Percentiles rank a stretch among this genome's conserved stretches.
These are phyloP conservation scores for Candida ponderosae DNA, from an alignment of 805 yeast species.

Conservation along the genomic window DNA sequence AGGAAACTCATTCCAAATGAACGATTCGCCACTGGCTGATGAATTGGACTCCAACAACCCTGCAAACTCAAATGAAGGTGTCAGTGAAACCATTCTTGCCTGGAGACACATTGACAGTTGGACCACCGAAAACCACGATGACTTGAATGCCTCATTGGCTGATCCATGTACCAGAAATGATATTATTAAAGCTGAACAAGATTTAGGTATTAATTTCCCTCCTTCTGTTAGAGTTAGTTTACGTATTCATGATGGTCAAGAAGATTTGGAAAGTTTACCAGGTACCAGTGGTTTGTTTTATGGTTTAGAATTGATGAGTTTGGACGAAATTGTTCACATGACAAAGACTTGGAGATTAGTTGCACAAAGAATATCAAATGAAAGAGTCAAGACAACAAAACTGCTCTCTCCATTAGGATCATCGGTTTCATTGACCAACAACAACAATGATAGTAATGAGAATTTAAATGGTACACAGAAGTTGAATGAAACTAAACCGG, in stretches of 20 bases:
- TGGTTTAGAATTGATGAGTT: conserved; percentile 71
- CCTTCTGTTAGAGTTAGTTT: conserved; percentile 74
- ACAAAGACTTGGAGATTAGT: conserved; percentile 82
- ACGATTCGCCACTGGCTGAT: conserved; percentile 26
- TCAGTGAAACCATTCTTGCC: conserved; percentile 66
- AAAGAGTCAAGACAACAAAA: conserved; percentile 17
- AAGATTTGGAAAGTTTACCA: conserved; percentile 61
- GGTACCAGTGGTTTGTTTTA: conserved; percentile 68
- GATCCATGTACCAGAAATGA: conserved; percentile 78
- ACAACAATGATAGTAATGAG: conserved; percentile 10
- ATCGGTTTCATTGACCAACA: conserved; percentile 11
- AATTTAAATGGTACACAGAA: conserved; percentile 12
- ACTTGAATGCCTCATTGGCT: conserved; percentile 68
- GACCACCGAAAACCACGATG: conserved; percentile 74
- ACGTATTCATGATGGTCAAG: conserved; percentile 88
- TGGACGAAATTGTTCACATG: conserved; percentile 76
- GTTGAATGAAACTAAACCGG: conserved; percentile 21
- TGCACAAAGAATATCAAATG: conserved; percentile 32
- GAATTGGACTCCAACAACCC: conserved; percentile 28
- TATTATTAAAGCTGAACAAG: conserved; percentile 75
- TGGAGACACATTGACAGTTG: conserved; percentile 89
- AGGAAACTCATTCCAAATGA: conserved; percentile 12
- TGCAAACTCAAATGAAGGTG: conserved; percentile 44
- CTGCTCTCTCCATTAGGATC: conserved; percentile 19
- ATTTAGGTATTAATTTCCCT: conserved; percentile 69